Conservation (phyloP, 768 basidiomycete species). For the Kockovaella imperatae region DNA sequence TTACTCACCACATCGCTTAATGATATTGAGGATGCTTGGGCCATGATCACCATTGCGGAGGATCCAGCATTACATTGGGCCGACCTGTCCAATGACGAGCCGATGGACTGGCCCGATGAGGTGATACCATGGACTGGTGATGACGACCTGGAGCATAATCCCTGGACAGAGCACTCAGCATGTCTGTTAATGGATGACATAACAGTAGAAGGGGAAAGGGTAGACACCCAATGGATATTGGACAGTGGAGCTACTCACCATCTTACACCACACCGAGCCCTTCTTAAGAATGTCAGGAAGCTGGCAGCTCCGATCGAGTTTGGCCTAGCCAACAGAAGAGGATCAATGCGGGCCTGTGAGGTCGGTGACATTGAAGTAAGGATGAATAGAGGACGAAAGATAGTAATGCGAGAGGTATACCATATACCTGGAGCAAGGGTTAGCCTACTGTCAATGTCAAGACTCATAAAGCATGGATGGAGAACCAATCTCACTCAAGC, state of each 20-base stretch:
- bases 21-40: too few species aligned
- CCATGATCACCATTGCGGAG: too few species aligned
- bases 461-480: too few species aligned
- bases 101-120: too few species aligned
- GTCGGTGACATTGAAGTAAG: background rate
- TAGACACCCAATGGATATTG: constrained; percentile 3
- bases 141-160: too few species aligned
- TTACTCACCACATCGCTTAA: too few species aligned
- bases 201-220: background rate
- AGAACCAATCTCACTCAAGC: too few species aligned
- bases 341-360: background rate
- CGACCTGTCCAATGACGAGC: too few species aligned
- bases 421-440: background rate
- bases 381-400: background rate
- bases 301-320: constrained; percentile 3
- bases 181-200: too few species aligned
- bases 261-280: background rate
- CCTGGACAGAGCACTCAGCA: too few species aligned
- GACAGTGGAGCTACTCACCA: constrained; percentile 11
- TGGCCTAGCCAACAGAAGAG: constrained; percentile 2
- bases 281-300: background rate
- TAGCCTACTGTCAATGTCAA: constrained; percentile 3
- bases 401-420: background rate
- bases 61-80: too few species aligned
- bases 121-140: too few species aligned